Conservation (phyloP, 768 basidiomycete species). For the Candolleomyces eurysporus region DNA sequence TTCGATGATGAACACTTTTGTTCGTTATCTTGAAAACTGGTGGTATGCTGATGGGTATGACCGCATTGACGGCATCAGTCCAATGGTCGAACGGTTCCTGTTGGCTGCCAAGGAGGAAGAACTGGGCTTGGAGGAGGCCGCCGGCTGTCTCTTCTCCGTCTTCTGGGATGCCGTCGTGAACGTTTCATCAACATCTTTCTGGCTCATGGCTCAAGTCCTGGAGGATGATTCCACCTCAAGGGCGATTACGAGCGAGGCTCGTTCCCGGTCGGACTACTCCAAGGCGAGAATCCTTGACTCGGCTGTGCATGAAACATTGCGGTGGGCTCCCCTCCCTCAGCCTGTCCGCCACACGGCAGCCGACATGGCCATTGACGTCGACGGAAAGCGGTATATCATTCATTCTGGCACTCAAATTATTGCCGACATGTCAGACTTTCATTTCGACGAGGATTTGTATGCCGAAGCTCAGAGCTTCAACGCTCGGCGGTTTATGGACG, state of each 20-base stretch:
- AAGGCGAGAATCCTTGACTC: neutral
- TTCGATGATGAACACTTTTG: neutral
- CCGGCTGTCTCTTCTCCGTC: neutral
- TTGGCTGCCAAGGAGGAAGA: constrained; percentile 1
- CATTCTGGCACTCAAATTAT: neutral
- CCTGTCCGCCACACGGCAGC: neutral
- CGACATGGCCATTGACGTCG: neutral
- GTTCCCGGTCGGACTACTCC: neutral
- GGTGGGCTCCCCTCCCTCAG: neutral
- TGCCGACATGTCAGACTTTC: neutral
- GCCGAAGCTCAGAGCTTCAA: neutral
- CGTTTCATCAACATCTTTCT: neutral
- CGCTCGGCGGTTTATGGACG: neutral
- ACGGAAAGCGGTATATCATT: neutral
- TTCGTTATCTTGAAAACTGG: constrained; percentile 1
- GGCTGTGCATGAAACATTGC: neutral
- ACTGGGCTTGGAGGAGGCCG: constrained; percentile 1
- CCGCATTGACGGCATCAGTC: neutral
- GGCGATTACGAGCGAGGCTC: neutral
- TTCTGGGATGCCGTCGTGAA: neutral
- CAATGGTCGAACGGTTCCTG: neutral
- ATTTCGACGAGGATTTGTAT: neutral
- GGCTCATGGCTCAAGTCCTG: neutral
- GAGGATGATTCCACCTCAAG: neutral
- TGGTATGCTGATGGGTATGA: neutral